Evolutionary conservation across 345 rosid species (phyloP).

Genomic region (Firmiana major): DNA sequence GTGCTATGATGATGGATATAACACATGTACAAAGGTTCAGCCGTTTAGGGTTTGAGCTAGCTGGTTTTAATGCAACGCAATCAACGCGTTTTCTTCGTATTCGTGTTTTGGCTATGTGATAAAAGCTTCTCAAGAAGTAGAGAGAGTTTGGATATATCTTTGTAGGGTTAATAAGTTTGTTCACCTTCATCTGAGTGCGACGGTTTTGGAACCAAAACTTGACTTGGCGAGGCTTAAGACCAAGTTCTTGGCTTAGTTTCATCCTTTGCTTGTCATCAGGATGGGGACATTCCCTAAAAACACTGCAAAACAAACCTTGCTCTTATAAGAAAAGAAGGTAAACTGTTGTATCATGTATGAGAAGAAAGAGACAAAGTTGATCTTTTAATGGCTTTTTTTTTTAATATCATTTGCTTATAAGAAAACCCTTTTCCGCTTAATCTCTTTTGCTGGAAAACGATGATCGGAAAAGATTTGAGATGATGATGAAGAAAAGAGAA

Average conservation of each 20-base stretch:
- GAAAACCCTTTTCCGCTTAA: not conserved
- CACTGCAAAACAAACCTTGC: constrained; percentile 35
- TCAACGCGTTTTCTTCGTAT: constrained; percentile 31
- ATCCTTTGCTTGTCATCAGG: constrained; percentile 94
- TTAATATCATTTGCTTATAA: not conserved
- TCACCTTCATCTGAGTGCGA: constrained; percentile 96
- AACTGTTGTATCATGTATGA: not conserved
- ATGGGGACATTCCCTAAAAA: constrained; percentile 92
- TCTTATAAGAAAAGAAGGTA: not conserved
- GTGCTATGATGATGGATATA: constrained; percentile 20
- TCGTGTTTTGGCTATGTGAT: constrained; percentile 8
- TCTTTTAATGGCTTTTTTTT: not conserved
- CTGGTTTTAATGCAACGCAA: constrained; percentile 14
- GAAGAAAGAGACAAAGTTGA: not conserved
- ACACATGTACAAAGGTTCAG: not conserved
- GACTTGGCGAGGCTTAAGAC: constrained; percentile 94
- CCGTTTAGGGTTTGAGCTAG: constrained; percentile 15
- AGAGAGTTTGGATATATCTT: not conserved
- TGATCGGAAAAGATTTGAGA: not conserved
- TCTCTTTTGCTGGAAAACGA: not conserved
- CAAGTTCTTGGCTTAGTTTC: constrained; percentile 82
- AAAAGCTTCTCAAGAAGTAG: not conserved
- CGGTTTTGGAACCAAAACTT: constrained; percentile 99
- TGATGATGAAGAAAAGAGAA: not conserved
- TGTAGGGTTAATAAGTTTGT: not conserved